Evolutionary conservation across 768 basidiomycete species (phyloP).

Genomic region (Agrocybe pediades): DNA sequence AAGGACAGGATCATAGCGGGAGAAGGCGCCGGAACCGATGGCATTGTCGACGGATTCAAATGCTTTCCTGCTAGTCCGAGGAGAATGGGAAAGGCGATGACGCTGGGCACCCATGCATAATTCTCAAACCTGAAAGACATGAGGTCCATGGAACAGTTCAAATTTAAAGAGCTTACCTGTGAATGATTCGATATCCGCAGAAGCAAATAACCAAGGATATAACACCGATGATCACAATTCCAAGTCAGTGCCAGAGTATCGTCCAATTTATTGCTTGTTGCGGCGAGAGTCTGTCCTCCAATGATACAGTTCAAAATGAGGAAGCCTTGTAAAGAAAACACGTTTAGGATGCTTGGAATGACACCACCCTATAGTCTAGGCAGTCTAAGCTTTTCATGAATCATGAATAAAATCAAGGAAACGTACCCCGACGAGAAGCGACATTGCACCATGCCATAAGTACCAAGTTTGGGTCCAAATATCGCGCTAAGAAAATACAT

Average conservation of each 20-base stretch:
- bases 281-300: slow-evolving; percentile 67
- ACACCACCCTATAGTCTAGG: slow-evolving; percentile 59
- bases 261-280: slow-evolving; percentile 43
- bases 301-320: slow-evolving; percentile 68
- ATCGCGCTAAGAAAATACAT: slow-evolving; percentile 38
- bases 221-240: slow-evolving; percentile 42
- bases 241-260: slow-evolving; percentile 37
- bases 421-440: slow-evolving; percentile 32
- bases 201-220: slow-evolving; percentile 47
- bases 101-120: slow-evolving; percentile 67
- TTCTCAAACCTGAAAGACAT: slow-evolving; percentile 55
- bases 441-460: slow-evolving; percentile 78
- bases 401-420: background rate
- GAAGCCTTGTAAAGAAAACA: slow-evolving; percentile 63
- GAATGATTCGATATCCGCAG: slow-evolving; percentile 64
- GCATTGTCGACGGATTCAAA: slow-evolving; percentile 37
- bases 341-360: slow-evolving; percentile 55
- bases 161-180: too few relatives aligned
- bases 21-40: slow-evolving; percentile 27
- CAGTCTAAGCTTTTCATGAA: background rate
- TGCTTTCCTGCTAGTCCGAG: slow-evolving; percentile 67
- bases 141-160: too few relatives aligned
- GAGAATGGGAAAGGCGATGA: slow-evolving; percentile 62
- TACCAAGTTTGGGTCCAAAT: slow-evolving; percentile 80
- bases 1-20: slow-evolving; percentile 35